Conservation (phyloP, 2,329 filamentous ascomycete species). For the Microdochium nivale region DNA sequence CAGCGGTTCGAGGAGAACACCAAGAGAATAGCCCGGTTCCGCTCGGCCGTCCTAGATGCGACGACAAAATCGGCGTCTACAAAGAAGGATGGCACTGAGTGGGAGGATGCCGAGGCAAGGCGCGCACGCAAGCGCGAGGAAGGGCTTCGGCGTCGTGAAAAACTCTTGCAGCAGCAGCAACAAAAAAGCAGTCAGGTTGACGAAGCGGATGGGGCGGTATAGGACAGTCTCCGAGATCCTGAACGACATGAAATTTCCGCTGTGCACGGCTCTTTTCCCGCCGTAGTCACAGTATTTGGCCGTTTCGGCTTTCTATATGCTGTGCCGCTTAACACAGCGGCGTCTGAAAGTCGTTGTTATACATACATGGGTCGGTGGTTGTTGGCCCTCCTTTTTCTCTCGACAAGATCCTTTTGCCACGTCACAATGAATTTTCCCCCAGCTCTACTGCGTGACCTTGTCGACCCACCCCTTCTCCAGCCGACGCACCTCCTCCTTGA, state of each 20-base stretch:
- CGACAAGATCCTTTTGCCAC: too few species aligned
- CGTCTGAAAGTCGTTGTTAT: background rate
- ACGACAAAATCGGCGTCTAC: constrained; percentile 15
- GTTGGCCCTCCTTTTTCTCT: background rate
- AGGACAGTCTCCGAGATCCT: constrained; percentile 13
- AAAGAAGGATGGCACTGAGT: constrained; percentile 30
- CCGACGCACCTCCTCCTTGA: constrained; percentile 81
- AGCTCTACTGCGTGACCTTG: constrained; percentile 49
- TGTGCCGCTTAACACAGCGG: background rate
- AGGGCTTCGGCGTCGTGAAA: constrained; percentile 32
- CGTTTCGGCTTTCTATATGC: background rate
- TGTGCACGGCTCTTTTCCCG: background rate
- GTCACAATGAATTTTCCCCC: background rate
- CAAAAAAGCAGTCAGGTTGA: constrained; percentile 5
- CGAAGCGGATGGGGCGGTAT: constrained; percentile 3
- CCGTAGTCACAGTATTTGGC: background rate
- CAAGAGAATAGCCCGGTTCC: constrained; percentile 59
- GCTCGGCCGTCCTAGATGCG: constrained; percentile 34
- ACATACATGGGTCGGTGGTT: background rate
- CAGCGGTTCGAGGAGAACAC: constrained; percentile 64
- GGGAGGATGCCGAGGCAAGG: constrained; percentile 46
- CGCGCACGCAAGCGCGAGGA: constrained; percentile 49
- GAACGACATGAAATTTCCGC: constrained; percentile 12
- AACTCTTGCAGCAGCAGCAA: constrained; percentile 4
- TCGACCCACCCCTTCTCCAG: constrained; percentile 85